These are phyloP conservation scores for Pisolithus microcarpus DNA, from an alignment of 768 basidiomycete species.

Conservation along the genomic window DNA sequence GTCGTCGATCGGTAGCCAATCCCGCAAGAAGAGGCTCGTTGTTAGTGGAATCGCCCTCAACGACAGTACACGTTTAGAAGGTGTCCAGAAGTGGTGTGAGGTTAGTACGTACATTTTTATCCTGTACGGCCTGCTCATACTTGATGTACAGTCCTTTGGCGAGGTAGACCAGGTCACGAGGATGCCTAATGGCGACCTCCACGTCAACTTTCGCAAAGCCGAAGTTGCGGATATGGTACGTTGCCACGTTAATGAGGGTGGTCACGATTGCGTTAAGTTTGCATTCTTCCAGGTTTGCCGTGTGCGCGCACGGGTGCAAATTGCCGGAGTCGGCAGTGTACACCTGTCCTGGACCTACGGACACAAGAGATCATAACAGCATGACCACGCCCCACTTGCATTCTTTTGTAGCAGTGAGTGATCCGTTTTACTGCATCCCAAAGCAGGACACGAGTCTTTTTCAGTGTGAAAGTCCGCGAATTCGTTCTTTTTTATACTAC, in stretches of 20 bases:
- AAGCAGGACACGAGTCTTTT: constrained; percentile 1
- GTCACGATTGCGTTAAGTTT: constrained; percentile 5
- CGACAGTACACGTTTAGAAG: constrained; percentile 60
- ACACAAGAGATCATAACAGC: constrained; percentile 31
- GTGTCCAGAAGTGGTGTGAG: constrained; percentile 70
- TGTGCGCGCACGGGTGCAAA: constrained; percentile 66
- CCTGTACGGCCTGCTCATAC: constrained; percentile 5
- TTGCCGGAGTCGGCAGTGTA: constrained; percentile 71
- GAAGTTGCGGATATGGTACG: constrained; percentile 78
- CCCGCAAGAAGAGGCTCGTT: constrained; percentile 57
- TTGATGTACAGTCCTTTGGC: constrained; percentile 53
- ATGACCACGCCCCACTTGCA: neutral
- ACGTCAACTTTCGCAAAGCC: constrained; percentile 63
- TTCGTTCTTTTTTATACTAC: constrained; percentile 17
- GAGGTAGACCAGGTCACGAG: constrained; percentile 66
- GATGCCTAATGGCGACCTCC: constrained; percentile 73
- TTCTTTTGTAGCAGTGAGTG: constrained; percentile 21
- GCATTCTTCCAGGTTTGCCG: constrained; percentile 55
- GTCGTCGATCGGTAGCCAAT: constrained; percentile 27
- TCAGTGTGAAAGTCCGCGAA: constrained; percentile 22
- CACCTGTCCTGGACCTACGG: constrained; percentile 69
- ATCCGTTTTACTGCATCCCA: neutral
- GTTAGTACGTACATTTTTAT: constrained; percentile 29
- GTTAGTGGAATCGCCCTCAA: constrained; percentile 59
- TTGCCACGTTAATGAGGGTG: constrained; percentile 4